Evolutionary conservation across 179 eudicot species (phyloP).

Genomic region (Nepenthes alata): DNA sequence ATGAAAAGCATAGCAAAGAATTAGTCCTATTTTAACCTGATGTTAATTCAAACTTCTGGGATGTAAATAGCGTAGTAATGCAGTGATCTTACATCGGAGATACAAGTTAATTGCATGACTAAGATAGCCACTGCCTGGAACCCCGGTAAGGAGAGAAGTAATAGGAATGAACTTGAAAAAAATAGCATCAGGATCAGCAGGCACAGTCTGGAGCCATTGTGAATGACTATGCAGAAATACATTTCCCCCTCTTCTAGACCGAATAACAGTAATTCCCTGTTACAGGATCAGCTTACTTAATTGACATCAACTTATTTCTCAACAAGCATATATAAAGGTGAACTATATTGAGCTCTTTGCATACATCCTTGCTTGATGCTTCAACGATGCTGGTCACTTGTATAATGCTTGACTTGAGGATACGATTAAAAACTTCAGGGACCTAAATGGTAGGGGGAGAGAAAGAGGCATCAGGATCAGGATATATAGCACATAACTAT

Average conservation of each 20-base stretch:
- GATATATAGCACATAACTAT: neutral
- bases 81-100: conserved; percentile 61
- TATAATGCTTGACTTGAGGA: conserved; percentile 62
- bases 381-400: conserved; percentile 69
- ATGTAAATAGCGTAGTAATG: too few relatives aligned
- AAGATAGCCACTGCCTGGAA: conserved; percentile 92
- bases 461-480: neutral
- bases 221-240: conserved; percentile 66
- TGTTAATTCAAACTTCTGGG: too few relatives aligned
- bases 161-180: conserved; percentile 88
- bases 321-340: neutral
- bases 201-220: conserved; percentile 87
- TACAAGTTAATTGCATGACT: conserved; percentile 96
- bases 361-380: conserved; percentile 86
- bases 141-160: conserved; percentile 84
- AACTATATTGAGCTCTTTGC: conserved; percentile 5
- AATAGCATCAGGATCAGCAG: conserved; percentile 81
- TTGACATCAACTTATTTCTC: too few relatives aligned
- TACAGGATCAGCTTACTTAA: conserved; percentile 4
- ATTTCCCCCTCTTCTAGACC: conserved; percentile 92
- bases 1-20: too few relatives aligned
- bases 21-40: too few relatives aligned
- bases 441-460: conserved; percentile 22
- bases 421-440: conserved; percentile 77
- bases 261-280: conserved; percentile 82